Evolutionary conservation across 495 filamentous ascomycete species (phyloP), one percentile per base, ranked within the genome.

Genomic region (Penicillium bialowiezense): DNA sequence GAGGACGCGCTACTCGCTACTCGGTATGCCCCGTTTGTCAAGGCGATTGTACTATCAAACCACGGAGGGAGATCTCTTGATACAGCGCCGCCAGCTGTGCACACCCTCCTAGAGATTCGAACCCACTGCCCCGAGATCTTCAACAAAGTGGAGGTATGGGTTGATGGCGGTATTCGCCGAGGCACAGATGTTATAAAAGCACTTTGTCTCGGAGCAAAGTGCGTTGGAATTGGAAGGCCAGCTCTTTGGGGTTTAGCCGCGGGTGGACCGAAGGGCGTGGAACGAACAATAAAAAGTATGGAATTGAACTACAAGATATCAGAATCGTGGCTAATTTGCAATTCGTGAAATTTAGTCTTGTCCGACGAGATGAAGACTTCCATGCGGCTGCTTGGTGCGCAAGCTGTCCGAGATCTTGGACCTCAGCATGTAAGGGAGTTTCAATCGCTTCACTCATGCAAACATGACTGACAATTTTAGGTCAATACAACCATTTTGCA

Each of bases 111-210:
- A 18, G 86, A 89, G 58, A 59, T 88, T 37, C 82, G 81, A 40
- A 72, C 70, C 51, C 70, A 70, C 42, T 86, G 78, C 47, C 85
- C 33, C 5, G 14, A n/a, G 36, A 24, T 36, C 13, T 85, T 88
- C 54, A 71, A 76, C 3, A 65, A 66, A 52, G 69, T 88, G 63
- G 82, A 89, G 53, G 75, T 90, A 3, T 79, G 73, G 41, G 63
- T 88, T 5, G 86, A 90, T 48, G 86, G 84, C 0, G 85, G 85
- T 0, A 72, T 88, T 2, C 71, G 67, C 15, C 64, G 83, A 2
- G 85, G 85, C 1, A 80, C 77, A 6, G 85, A 88, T 60, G 79
- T 87, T 18, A 75, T 88, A 40, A 88, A 88, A 64, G 82, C 81
- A 0, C 45, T 88, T 35, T 86, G 81, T 56, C 60, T 88, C 0